These are phyloP conservation scores for Haplosporangium sp. DNA, from an alignment of 371 early-diverging fungal genomes.

Conservation along the genomic window DNA sequence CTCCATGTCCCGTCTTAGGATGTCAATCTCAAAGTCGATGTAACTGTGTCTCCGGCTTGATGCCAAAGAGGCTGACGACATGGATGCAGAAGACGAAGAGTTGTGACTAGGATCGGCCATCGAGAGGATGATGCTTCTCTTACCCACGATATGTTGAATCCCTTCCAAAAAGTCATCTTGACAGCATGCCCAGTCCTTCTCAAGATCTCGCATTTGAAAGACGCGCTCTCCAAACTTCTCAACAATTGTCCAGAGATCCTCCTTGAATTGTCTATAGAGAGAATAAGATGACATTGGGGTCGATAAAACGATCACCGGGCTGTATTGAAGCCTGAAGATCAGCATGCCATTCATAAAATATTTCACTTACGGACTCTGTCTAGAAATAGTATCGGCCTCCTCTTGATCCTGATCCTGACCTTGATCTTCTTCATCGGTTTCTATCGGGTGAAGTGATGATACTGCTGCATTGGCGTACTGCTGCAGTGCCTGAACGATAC, in stretches of 20 bases:
- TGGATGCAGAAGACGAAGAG: constrained; percentile 35
- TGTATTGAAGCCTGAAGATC: no score
- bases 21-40: constrained; percentile 50
- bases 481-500: constrained; percentile 35
- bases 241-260: constrained; percentile 58
- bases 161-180: constrained; percentile 52
- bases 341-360: not conserved
- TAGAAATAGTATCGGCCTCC: constrained; percentile 18
- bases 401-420: constrained; percentile 14
- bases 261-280: constrained; percentile 47
- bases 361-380: constrained; percentile 31
- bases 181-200: constrained; percentile 49
- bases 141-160: constrained; percentile 68
- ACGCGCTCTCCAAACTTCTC: constrained; percentile 56
- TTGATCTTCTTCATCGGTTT: constrained; percentile 25
- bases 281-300: not conserved
- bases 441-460: constrained; percentile 26
- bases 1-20: constrained; percentile 37
- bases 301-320: no score
- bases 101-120: constrained; percentile 17
- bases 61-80: constrained; percentile 27
- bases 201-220: constrained; percentile 42
- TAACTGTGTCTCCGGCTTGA: constrained; percentile 51
- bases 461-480: constrained; percentile 43
- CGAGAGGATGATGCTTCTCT: constrained; percentile 46